These are phyloP conservation scores for Nepenthes mirabilis DNA, from an alignment of 148 eudicot genomes.

Conservation along the genomic window DNA sequence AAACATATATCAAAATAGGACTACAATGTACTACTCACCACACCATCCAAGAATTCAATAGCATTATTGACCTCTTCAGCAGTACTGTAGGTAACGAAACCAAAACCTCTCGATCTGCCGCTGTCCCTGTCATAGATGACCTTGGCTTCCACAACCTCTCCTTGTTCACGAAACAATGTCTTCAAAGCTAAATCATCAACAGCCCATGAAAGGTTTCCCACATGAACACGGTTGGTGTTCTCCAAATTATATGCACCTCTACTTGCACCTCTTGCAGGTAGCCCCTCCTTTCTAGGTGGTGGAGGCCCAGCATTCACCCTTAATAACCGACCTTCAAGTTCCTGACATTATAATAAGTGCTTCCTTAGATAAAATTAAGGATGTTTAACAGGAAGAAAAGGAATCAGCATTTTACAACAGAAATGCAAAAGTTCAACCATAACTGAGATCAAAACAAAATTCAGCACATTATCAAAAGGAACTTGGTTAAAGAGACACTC, in stretches of 20 bases:
- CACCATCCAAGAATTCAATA: slow-evolving; percentile 65
- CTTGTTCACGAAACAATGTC: slow-evolving; percentile 64
- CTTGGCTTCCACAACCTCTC: slow-evolving; percentile 75
- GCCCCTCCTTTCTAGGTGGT: slow-evolving; percentile 49
- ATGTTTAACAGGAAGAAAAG: neutral
- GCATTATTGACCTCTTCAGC: slow-evolving; percentile 75
- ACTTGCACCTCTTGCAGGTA: slow-evolving; percentile 24
- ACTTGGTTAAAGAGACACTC: neutral
- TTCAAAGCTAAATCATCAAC: slow-evolving; percentile 73
- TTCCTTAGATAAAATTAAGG: slow-evolving; percentile 1
- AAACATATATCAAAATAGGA: neutral
- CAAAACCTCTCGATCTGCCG: slow-evolving; percentile 95
- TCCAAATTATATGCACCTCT: slow-evolving; percentile 35
- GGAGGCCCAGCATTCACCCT: slow-evolving; percentile 95
- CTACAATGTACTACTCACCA: slow-evolving; percentile 30
- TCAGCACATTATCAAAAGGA: neutral
- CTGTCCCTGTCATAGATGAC: slow-evolving; percentile 92
- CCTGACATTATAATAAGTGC: slow-evolving; percentile 32
- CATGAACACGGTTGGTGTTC: slow-evolving; percentile 59
- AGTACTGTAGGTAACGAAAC: slow-evolving; percentile 72
- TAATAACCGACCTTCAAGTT: slow-evolving; percentile 69
- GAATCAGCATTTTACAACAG: neutral
- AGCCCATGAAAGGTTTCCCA: slow-evolving; percentile 89
- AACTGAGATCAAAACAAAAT: neutral
- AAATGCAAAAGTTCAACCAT: neutral